These are phyloP conservation scores for Apophysomyces variabilis DNA, from an alignment of 371 early-diverging fungal species.

Conservation along the genomic window DNA sequence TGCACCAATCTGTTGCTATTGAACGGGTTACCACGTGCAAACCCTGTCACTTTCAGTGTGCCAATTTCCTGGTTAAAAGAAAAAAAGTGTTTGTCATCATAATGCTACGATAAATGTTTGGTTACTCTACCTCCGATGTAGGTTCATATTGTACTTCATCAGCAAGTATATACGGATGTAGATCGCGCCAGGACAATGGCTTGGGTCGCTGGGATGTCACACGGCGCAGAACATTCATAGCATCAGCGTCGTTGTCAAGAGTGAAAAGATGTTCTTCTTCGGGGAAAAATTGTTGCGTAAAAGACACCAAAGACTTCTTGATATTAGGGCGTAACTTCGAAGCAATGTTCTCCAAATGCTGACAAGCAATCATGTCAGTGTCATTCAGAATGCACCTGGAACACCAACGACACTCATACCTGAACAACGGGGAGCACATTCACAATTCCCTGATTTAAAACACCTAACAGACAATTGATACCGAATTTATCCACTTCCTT, in stretches of 20 bases:
- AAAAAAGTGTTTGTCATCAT: background rate
- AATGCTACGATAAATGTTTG: background rate
- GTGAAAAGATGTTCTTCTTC: conserved; percentile 74
- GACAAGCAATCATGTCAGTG: conserved; percentile 9
- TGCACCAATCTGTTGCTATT: conserved; percentile 91
- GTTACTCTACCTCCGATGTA: conserved; percentile 23
- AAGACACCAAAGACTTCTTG: conserved; percentile 82
- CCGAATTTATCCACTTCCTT: conserved; percentile 95
- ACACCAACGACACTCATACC: conserved; percentile 23
- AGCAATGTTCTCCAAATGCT: conserved; percentile 68
- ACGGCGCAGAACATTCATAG: conserved; percentile 63
- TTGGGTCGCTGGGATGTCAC: conserved; percentile 80
- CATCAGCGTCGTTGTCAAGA: conserved; percentile 58
- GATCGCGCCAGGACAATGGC: conserved; percentile 85
- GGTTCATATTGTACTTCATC: conserved; percentile 73
- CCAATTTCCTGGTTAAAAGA: conserved; percentile 46
- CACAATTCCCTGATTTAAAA: conserved; percentile 89
- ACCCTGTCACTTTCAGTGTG: conserved; percentile 82
- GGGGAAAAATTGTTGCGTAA: conserved; percentile 88
- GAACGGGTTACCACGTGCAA: conserved; percentile 77
- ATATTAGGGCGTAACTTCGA: conserved; percentile 74
- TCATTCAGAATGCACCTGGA: background rate
- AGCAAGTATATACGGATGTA: conserved; percentile 85
- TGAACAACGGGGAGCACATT: conserved; percentile 74
- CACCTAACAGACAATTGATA: conserved; percentile 74